phyloP scores from a whole-genome alignment of 345 rosid genomes.

The Durio zibethinus region DNA sequence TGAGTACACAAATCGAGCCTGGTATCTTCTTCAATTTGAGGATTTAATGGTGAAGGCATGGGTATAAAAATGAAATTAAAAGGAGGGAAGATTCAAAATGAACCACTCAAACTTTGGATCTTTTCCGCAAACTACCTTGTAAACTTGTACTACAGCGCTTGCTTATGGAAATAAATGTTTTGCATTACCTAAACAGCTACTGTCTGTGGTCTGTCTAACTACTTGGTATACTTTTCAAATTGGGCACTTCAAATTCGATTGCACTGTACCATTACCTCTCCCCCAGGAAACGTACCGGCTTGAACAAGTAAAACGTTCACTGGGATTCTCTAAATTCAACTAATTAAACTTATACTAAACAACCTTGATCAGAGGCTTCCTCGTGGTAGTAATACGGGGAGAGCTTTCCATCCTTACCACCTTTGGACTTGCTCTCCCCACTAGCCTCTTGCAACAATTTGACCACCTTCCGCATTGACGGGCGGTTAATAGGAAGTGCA shows the following conservation, averaged over 20 bases:
- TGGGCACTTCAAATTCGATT: background rate
- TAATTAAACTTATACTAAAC: conserved; percentile 21
- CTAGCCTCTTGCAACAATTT: conserved; percentile 70
- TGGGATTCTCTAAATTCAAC: background rate
- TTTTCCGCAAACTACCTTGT: background rate
- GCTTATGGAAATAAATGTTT: background rate
- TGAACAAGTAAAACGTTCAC: background rate
- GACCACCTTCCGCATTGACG: conserved; percentile 88
- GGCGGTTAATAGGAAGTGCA: conserved; percentile 75
- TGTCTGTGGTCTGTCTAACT: conserved; percentile 10
- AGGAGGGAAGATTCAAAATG: background rate
- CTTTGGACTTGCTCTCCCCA: conserved; percentile 27
- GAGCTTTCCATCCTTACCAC: conserved; percentile 50
- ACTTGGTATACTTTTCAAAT: background rate
- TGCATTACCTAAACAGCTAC: conserved; percentile 10
- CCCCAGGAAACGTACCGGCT: conserved; percentile 12
- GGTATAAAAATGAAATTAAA: background rate
- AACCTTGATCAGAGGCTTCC: conserved; percentile 37
- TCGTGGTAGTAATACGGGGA: conserved; percentile 61
- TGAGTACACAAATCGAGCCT: too few relatives aligned
- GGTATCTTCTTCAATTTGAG: too few relatives aligned
- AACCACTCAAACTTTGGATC: conserved; percentile 3
- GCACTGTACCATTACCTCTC: background rate
- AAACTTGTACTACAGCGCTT: conserved; percentile 13
- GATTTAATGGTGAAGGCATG: background rate